Percentiles rank a stretch among this genome's conserved stretches.
Conservation (phyloP, 257 asterid species). For the Osmanthus fragrans region DNA sequence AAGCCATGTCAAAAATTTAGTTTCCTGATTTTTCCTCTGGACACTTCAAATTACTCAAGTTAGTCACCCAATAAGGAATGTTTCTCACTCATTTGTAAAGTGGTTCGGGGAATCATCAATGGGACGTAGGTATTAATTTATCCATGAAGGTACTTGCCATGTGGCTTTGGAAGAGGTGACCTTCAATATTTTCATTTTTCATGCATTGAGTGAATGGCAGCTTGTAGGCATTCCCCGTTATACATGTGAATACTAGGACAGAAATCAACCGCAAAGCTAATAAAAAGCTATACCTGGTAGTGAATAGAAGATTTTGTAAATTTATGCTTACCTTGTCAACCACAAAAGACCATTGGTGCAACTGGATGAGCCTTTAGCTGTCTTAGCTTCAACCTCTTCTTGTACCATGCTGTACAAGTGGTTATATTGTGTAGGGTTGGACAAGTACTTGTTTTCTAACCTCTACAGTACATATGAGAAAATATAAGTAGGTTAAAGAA, state of each 20-base stretch:
- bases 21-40: background rate
- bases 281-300: background rate
- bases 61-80: background rate
- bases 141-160: background rate
- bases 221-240: background rate
- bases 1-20: background rate
- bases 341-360: conserved; percentile 98
- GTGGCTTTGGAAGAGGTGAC: background rate
- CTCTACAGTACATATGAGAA: conserved; percentile 44
- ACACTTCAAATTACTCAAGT: background rate
- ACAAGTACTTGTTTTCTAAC: conserved; percentile 77
- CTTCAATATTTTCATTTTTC: background rate
- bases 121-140: background rate
- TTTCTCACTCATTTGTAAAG: background rate
- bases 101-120: background rate
- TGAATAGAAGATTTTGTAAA: conserved; percentile 10
- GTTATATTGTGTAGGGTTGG: conserved; percentile 68
- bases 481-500: conserved; percentile 18
- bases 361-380: conserved; percentile 93
- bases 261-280: conserved; percentile 13
- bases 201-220: background rate
- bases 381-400: conserved; percentile 87
- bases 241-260: conserved; percentile 6
- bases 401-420: conserved; percentile 82
- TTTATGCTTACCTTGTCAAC: conserved; percentile 77